Conservation (phyloP, 768 basidiomycete species). For the Russula lepida region DNA sequence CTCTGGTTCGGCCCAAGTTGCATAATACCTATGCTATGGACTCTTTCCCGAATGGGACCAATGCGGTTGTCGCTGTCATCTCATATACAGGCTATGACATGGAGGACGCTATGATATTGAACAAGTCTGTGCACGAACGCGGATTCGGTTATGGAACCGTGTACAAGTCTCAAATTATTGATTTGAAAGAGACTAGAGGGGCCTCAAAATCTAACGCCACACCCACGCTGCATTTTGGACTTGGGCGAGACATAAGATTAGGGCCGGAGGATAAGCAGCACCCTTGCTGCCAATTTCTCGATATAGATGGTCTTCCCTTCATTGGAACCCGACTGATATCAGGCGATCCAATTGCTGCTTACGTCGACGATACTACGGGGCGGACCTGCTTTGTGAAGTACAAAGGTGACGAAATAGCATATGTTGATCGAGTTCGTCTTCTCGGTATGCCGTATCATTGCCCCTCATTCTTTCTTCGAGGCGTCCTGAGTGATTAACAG, state of each 20-base stretch:
- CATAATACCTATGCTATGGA: constrained; percentile 98
- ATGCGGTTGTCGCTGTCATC: constrained; percentile 98
- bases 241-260: constrained; percentile 64
- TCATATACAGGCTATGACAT: constrained; percentile 99
- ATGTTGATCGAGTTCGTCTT: constrained; percentile 85
- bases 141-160: constrained; percentile 96
- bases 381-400: constrained; percentile 86
- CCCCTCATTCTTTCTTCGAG: neutral
- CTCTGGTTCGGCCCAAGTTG: constrained; percentile 83
- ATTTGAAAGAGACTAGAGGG: constrained; percentile 74
- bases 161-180: constrained; percentile 90
- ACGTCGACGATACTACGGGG: constrained; percentile 77
- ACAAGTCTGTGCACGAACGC: constrained; percentile 97
- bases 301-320: constrained; percentile 77
- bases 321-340: constrained; percentile 60
- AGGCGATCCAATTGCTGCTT: constrained; percentile 80
- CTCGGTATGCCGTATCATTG: constrained; percentile 47
- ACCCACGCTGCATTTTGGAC: constrained; percentile 83
- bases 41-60: constrained; percentile 95
- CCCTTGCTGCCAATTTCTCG: constrained; percentile 46
- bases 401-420: constrained; percentile 89
- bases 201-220: constrained; percentile 45
- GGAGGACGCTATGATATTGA: constrained; percentile 99
- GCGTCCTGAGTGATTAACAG: constrained; percentile 31
- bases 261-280: constrained; percentile 42